These are phyloP conservation scores for Pichia sp. DNA, from an alignment of 1,139 yeast species.

Conservation along the genomic window DNA sequence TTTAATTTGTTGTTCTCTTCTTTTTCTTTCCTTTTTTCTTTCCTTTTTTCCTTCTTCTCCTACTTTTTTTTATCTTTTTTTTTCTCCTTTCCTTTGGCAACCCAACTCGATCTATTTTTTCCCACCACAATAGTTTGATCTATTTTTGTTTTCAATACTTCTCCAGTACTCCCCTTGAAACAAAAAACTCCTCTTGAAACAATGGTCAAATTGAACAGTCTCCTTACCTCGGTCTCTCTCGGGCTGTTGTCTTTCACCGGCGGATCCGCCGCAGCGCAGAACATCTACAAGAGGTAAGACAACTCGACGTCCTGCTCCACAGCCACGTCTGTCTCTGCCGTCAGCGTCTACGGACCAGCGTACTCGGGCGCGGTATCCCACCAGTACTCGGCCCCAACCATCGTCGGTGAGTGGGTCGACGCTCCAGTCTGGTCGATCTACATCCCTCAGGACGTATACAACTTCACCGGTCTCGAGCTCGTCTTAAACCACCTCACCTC, in stretches of 20 bases:
- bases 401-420: conserved; percentile 7
- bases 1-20: too few species aligned
- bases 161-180: background rate
- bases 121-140: conserved; percentile 3
- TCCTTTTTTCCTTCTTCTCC: background rate
- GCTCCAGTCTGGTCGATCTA: conserved; percentile 14
- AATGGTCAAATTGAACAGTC: conserved; percentile 13
- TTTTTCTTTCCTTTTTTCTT: too few species aligned
- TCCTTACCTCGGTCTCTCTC: conserved; percentile 4
- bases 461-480: conserved; percentile 12
- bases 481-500: background rate
- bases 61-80: background rate
- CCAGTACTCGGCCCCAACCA: conserved; percentile 9
- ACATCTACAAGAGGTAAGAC: conserved; percentile 6
- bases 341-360: conserved; percentile 14
- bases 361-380: conserved; percentile 13
- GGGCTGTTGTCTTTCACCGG: conserved; percentile 6
- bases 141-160: background rate
- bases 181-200: background rate
- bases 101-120: conserved; percentile 14
- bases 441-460: conserved; percentile 13
- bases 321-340: conserved; percentile 2
- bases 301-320: conserved; percentile 9
- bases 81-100: conserved; percentile 2
- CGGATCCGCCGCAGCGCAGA: conserved; percentile 6